Evolutionary conservation across 2,329 filamentous ascomycete genomes (phyloP).

Genomic region (Fusarium albosuccineum): DNA sequence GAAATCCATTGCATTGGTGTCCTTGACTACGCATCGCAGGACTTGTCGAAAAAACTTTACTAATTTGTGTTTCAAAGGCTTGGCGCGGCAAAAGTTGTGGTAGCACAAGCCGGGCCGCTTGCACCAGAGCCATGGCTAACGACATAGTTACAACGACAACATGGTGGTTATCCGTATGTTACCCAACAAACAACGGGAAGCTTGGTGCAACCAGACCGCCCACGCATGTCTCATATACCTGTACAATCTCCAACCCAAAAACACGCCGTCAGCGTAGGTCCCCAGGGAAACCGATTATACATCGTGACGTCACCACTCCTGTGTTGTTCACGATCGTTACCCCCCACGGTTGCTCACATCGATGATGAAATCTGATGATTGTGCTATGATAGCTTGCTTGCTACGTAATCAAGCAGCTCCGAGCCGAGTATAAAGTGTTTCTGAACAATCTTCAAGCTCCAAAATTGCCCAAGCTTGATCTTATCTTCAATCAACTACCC

Average conservation of each 20-base stretch:
- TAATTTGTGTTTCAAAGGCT: too few relatives aligned
- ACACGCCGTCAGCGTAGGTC: background rate
- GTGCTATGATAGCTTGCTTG: slow-evolving; percentile 35
- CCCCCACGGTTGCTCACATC: slow-evolving; percentile 34
- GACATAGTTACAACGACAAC: too few relatives aligned
- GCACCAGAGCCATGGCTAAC: too few relatives aligned
- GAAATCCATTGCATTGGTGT: too few relatives aligned
- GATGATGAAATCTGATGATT: slow-evolving; percentile 48
- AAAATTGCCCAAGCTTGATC: slow-evolving; percentile 7
- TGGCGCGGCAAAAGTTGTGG: too few relatives aligned
- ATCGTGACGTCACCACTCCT: slow-evolving; percentile 37
- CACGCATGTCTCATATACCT: too few relatives aligned
- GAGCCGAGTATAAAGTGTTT: slow-evolving; percentile 37
- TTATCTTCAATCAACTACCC: slow-evolving; percentile 28
- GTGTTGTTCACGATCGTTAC: slow-evolving; percentile 23
- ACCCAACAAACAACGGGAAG: background rate
- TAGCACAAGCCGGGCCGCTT: too few relatives aligned
- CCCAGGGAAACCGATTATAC: slow-evolving; percentile 8
- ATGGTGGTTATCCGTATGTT: too few relatives aligned
- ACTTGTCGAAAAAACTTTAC: too few relatives aligned
- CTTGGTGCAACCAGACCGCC: background rate
- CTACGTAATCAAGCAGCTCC: slow-evolving; percentile 26
- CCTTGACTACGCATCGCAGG: too few relatives aligned
- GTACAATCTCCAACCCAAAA: background rate
- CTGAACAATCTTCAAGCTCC: slow-evolving; percentile 14